A percentile compares a stretch with the other conserved stretches of the same genome.
These are phyloP conservation scores for Aspergillus unguis DNA, from an alignment of 2,329 filamentous ascomycete species.

Conservation along the genomic window DNA sequence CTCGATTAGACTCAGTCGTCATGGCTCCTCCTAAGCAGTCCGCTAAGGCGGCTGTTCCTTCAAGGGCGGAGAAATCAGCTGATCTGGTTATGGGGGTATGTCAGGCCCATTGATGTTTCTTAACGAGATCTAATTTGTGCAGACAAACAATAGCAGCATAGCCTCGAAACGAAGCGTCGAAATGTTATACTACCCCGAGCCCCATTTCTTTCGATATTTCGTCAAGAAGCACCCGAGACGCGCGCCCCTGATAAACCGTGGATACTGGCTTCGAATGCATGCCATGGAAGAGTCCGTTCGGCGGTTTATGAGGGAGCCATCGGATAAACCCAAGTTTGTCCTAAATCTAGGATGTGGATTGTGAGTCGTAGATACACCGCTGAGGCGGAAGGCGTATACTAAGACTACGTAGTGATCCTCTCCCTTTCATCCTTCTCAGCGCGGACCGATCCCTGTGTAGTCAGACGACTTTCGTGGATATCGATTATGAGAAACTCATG, in stretches of 20 bases:
- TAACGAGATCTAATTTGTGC: not conserved
- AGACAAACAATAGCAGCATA: conserved; percentile 90
- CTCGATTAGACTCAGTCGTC: not conserved
- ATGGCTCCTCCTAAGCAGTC: conserved; percentile 16
- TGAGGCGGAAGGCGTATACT: conserved; percentile 20
- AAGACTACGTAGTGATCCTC: conserved; percentile 64
- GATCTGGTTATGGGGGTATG: conserved; percentile 54
- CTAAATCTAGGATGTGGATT: conserved; percentile 88
- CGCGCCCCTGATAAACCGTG: conserved; percentile 84
- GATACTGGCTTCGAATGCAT: conserved; percentile 82
- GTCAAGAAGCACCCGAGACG: conserved; percentile 78
- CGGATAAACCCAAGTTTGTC: conserved; percentile 64
- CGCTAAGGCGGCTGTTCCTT: conserved; percentile 14
- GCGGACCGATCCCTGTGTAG: conserved; percentile 60
- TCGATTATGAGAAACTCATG: conserved; percentile 82
- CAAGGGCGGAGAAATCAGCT: conserved; percentile 44
- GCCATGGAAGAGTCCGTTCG: conserved; percentile 72
- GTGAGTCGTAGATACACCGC: conserved; percentile 53
- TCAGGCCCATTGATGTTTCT: not conserved
- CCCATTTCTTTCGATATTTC: conserved; percentile 84
- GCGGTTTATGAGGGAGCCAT: conserved; percentile 63
- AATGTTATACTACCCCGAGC: conserved; percentile 74
- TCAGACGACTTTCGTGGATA: conserved; percentile 69
- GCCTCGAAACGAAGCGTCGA: conserved; percentile 93
- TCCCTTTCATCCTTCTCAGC: conserved; percentile 78